These are phyloP conservation scores for Pseudoturritis turrita DNA, from an alignment of 345 rosid genomes.

Conservation along the genomic window DNA sequence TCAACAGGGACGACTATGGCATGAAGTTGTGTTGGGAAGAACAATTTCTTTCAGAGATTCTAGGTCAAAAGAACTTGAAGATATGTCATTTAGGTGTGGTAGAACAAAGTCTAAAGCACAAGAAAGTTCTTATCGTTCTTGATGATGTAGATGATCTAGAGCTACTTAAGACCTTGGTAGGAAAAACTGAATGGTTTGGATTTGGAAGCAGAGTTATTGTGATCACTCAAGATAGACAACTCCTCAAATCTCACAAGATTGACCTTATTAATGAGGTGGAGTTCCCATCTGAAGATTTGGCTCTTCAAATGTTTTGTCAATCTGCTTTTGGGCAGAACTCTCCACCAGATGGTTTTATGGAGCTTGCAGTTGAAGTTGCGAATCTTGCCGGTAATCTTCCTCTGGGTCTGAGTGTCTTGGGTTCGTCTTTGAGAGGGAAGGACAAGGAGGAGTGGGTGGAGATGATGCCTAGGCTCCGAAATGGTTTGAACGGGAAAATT, in stretches of 20 bases:
- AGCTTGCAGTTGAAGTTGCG: neutral
- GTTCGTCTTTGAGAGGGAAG: conserved; percentile 15
- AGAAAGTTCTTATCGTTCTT: conserved; percentile 20
- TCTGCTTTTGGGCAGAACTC: neutral
- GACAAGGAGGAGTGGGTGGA: conserved; percentile 17
- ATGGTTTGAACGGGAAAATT: conserved; percentile 10
- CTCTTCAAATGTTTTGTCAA: conserved; percentile 8
- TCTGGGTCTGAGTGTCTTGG: conserved; percentile 33
- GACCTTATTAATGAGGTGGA: conserved; percentile 3
- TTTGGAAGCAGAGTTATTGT: conserved; percentile 9
- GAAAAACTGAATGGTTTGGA: neutral
- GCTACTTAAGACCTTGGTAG: neutral
- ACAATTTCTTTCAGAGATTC: conserved; percentile 30
- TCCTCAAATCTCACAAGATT: neutral
- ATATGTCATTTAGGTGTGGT: neutral
- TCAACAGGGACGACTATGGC: neutral
- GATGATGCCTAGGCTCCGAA: conserved; percentile 1
- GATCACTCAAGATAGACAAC: neutral
- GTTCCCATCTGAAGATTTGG: neutral
- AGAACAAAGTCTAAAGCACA: neutral
- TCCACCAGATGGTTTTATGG: neutral
- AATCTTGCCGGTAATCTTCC: conserved; percentile 25
- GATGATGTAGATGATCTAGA: neutral
- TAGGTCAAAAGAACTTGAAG: conserved; percentile 2
- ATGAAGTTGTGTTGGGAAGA: conserved; percentile 24